Evolutionary conservation across 345 rosid genomes (phyloP).

Genomic region (Pseudoturritis turrita): DNA sequence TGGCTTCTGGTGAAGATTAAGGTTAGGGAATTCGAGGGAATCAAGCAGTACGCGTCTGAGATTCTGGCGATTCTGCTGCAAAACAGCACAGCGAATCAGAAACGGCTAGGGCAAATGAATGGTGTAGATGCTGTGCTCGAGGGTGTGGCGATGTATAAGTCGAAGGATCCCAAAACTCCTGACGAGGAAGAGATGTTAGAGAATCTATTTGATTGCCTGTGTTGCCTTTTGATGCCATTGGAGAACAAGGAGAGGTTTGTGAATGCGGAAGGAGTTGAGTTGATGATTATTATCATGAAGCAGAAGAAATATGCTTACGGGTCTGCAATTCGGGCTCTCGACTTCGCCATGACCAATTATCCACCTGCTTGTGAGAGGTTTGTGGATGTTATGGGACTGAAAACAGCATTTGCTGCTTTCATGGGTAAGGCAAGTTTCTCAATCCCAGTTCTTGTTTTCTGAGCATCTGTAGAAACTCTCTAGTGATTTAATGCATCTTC

Average conservation of each 20-base stretch:
- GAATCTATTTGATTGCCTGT: slow-evolving; percentile 80
- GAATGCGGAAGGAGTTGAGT: slow-evolving; percentile 94
- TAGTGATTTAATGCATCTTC: neutral
- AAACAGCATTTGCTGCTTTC: slow-evolving; percentile 95
- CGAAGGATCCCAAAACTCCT: slow-evolving; percentile 78
- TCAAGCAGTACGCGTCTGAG: slow-evolving; percentile 94
- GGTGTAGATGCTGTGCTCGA: slow-evolving; percentile 91
- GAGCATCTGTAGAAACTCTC: neutral
- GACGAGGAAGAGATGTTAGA: slow-evolving; percentile 99
- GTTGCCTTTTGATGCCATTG: slow-evolving; percentile 93
- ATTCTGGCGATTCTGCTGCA: slow-evolving; percentile 86
- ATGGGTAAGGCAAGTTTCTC: slow-evolving; percentile 97
- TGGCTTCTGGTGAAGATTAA: slow-evolving; percentile 82
- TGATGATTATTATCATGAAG: slow-evolving; percentile 97
- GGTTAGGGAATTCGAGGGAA: slow-evolving; percentile 79
- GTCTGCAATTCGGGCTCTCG: slow-evolving; percentile 87
- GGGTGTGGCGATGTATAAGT: slow-evolving; percentile 92
- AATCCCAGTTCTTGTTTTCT: neutral
- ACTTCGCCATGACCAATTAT: slow-evolving; percentile 93
- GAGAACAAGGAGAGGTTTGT: slow-evolving; percentile 98
- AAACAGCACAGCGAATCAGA: slow-evolving; percentile 80
- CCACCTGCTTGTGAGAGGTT: slow-evolving; percentile 98
- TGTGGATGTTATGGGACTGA: slow-evolving; percentile 89
- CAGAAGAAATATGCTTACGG: slow-evolving; percentile 96
- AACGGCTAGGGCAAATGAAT: slow-evolving; percentile 86